phyloP scores from a whole-genome alignment of 1,284 basidiomycete genomes.

The Grifola frondosa region DNA sequence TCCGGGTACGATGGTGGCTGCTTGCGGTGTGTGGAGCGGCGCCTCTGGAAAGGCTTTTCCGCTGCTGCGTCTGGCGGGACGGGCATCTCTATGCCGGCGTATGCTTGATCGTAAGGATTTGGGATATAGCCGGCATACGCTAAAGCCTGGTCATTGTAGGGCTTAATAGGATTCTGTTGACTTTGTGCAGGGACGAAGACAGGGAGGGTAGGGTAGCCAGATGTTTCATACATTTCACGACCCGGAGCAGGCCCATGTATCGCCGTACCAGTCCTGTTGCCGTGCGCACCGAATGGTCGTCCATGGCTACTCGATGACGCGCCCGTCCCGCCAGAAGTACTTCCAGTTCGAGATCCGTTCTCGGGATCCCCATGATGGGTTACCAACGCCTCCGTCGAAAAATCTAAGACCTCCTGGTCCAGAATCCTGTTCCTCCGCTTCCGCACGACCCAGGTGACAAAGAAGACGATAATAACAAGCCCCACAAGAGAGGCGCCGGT shows the following conservation, averaged over 20 bases:
- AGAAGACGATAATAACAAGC: conserved; percentile 45
- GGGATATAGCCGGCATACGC: conserved; percentile 7
- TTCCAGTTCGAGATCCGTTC: conserved; percentile 23
- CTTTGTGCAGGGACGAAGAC: conserved; percentile 7
- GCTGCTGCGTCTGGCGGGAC: conserved; percentile 2
- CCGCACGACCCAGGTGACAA: conserved; percentile 50
- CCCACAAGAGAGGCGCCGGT: conserved; percentile 49
- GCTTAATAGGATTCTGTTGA: neutral
- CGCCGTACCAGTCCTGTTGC: neutral
- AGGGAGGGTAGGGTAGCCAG: conserved; percentile 12
- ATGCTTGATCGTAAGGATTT: conserved; percentile 13
- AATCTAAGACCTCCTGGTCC: conserved; percentile 49
- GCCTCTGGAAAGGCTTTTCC: conserved; percentile 9
- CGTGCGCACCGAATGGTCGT: conserved; percentile 3
- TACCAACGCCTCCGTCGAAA: conserved; percentile 44
- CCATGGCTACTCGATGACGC: conserved; percentile 2
- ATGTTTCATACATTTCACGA: conserved; percentile 22
- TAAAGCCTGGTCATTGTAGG: conserved; percentile 14
- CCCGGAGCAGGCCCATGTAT: conserved; percentile 1
- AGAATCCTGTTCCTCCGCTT: conserved; percentile 47
- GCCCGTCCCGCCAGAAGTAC: neutral
- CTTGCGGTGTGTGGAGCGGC: conserved; percentile 25
- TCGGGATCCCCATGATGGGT: conserved; percentile 23
- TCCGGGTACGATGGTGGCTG: conserved; percentile 20
- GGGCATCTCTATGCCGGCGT: conserved; percentile 13